These are phyloP conservation scores for Penicillium diatomitis DNA, from an alignment of 495 filamentous ascomycete genomes.

Conservation along the genomic window DNA sequence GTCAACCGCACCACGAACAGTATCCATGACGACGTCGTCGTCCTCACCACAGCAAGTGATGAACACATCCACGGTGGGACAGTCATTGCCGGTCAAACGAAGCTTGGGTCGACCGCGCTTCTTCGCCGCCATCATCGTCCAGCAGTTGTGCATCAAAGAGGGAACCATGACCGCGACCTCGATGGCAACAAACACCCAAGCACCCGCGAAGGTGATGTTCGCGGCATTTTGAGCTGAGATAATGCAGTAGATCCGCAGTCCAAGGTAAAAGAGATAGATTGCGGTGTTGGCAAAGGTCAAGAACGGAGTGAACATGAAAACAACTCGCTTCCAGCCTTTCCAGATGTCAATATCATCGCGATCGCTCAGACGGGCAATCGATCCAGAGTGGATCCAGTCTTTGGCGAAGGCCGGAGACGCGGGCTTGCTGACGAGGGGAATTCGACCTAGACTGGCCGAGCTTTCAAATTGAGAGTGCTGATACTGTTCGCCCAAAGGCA, in stretches of 20 bases:
- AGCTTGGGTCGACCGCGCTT: slow-evolving; percentile 29
- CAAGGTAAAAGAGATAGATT: slow-evolving; percentile 32
- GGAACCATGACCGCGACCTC: slow-evolving; percentile 30
- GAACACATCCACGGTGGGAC: slow-evolving; percentile 42
- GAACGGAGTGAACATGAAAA: slow-evolving; percentile 28
- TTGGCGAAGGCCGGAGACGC: slow-evolving; percentile 18
- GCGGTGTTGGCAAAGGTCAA: slow-evolving; percentile 27
- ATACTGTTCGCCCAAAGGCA: slow-evolving; percentile 8
- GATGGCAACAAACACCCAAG: slow-evolving; percentile 35
- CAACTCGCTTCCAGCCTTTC: slow-evolving; percentile 32
- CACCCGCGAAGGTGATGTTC: slow-evolving; percentile 17
- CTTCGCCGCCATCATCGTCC: slow-evolving; percentile 35
- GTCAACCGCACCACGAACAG: slow-evolving; percentile 35
- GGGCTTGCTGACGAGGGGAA: slow-evolving; percentile 15
- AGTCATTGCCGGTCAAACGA: slow-evolving; percentile 32
- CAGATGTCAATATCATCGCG: slow-evolving; percentile 35
- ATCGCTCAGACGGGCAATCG: slow-evolving; percentile 26
- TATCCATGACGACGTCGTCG: slow-evolving; percentile 45
- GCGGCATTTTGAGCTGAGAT: slow-evolving; percentile 25
- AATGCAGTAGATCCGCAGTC: slow-evolving; percentile 31
- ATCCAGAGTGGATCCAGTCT: slow-evolving; percentile 27
- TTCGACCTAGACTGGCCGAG: slow-evolving; percentile 15
- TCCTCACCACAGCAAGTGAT: slow-evolving; percentile 45
- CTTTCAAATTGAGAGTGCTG: slow-evolving; percentile 16
- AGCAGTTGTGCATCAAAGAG: slow-evolving; percentile 33